Conservation (phyloP, 768 basidiomycete species). For the Hericium rajendrae region DNA sequence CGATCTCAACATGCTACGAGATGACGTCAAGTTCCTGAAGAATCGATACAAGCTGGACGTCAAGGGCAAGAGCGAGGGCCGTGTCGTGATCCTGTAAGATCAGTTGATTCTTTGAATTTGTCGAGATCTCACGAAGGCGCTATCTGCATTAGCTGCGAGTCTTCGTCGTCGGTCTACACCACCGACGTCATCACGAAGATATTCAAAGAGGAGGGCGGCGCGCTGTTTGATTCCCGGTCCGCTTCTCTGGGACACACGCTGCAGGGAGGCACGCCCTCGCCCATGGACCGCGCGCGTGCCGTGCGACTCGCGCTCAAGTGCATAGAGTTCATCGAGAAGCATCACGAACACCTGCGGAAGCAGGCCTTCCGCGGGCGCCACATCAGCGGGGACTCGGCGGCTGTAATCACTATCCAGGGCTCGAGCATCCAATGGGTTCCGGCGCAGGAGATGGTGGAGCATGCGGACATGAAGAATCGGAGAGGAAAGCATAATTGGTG, state of each 20-base stretch:
- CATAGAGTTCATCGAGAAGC: constrained; percentile 88
- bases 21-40: constrained; percentile 84
- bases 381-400: constrained; percentile 59
- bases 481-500: constrained; percentile 78
- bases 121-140: background rate
- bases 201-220: constrained; percentile 88
- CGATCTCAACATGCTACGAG: constrained; percentile 65
- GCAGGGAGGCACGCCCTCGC: constrained; percentile 93
- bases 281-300: constrained; percentile 86
- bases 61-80: constrained; percentile 86
- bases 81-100: constrained; percentile 79
- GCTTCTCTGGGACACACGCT: constrained; percentile 97
- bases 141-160: constrained; percentile 57
- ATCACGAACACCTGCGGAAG: constrained; percentile 47
- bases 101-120: background rate
- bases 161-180: constrained; percentile 79
- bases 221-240: constrained; percentile 86
- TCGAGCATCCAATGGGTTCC: constrained; percentile 75
- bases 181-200: constrained; percentile 90
- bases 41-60: constrained; percentile 77
- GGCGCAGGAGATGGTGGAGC: constrained; percentile 71
- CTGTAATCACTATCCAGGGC: constrained; percentile 87
- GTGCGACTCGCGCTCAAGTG: constrained; percentile 84
- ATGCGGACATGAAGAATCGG: constrained; percentile 88
- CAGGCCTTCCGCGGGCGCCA: constrained; percentile 44